These are phyloP conservation scores for Eustoma russellianum DNA, from an alignment of 257 asterid genomes.

Conservation along the genomic window DNA sequence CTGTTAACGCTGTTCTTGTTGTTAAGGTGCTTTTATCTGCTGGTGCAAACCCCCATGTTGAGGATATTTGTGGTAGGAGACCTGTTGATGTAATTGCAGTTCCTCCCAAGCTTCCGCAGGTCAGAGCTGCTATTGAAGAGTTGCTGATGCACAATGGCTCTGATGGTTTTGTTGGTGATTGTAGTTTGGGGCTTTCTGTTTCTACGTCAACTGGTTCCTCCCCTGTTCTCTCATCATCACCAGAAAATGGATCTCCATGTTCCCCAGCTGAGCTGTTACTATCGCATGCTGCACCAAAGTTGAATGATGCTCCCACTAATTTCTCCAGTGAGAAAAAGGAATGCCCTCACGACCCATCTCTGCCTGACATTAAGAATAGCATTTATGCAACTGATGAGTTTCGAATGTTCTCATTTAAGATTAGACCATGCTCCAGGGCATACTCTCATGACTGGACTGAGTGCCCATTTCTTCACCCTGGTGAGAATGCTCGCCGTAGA, in stretches of 20 bases:
- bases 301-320: conserved; percentile 27
- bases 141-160: conserved; percentile 46
- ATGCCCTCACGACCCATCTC: conserved; percentile 84
- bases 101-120: conserved; percentile 45
- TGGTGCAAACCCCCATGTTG: conserved; percentile 78
- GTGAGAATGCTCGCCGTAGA: conserved; percentile 92
- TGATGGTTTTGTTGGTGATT: conserved; percentile 54
- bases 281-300: conserved; percentile 38
- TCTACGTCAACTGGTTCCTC: conserved; percentile 50
- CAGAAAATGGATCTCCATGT: conserved; percentile 50
- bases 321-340: conserved; percentile 57
- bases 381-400: conserved; percentile 85
- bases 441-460: conserved; percentile 99
- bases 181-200: conserved; percentile 26
- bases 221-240: conserved; percentile 57
- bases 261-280: conserved; percentile 44
- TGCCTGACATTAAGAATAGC: conserved; percentile 83
- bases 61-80: conserved; percentile 53
- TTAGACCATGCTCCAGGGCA: conserved; percentile 94
- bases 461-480: conserved; percentile 96
- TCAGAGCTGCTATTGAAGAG: conserved; percentile 49
- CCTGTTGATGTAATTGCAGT: conserved; percentile 57
- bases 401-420: conserved; percentile 89
- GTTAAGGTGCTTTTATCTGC: conserved; percentile 63
- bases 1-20: conserved; percentile 40